Evolutionary conservation across 169 alveolate species (phyloP).

Genomic region (Plasmodium adleri): DNA sequence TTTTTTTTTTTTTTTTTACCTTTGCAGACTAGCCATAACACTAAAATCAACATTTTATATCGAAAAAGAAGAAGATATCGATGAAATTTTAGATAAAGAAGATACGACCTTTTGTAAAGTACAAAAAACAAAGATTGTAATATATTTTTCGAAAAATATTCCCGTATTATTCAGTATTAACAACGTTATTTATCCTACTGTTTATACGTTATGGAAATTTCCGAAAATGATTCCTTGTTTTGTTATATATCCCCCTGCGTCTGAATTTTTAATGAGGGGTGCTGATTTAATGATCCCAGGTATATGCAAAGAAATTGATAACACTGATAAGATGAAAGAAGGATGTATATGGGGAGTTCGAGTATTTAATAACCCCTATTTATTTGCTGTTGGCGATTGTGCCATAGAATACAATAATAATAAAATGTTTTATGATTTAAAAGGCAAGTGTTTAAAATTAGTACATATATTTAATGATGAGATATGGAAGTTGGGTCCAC

Average conservation of each 20-base stretch:
- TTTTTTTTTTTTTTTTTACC: constrained; percentile 3
- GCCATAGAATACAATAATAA: constrained; percentile 55
- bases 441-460: constrained; percentile 74
- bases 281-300: constrained; percentile 84
- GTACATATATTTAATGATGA: constrained; percentile 75
- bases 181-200: constrained; percentile 50
- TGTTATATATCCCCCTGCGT: constrained; percentile 77
- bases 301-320: constrained; percentile 73
- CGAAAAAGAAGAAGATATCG: constrained; percentile 47
- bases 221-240: constrained; percentile 75
- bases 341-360: constrained; percentile 77
- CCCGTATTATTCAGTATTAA: constrained; percentile 39
- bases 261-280: constrained; percentile 77
- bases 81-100: constrained; percentile 58
- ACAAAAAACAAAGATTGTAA: constrained; percentile 41
- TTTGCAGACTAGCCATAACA: constrained; percentile 23
- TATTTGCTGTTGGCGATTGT: constrained; percentile 47
- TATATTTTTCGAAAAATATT: constrained; percentile 54
- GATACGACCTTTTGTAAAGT: constrained; percentile 50
- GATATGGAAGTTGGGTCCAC: constrained; percentile 66
- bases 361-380: constrained; percentile 74
- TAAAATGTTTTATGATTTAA: constrained; percentile 22
- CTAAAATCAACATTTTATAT: constrained; percentile 41
- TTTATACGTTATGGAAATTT: constrained; percentile 78
- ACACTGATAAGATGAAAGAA: constrained; percentile 39